Evolutionary conservation across 257 asterid genomes (phyloP).

Genomic region (Solanum medicagineum): DNA sequence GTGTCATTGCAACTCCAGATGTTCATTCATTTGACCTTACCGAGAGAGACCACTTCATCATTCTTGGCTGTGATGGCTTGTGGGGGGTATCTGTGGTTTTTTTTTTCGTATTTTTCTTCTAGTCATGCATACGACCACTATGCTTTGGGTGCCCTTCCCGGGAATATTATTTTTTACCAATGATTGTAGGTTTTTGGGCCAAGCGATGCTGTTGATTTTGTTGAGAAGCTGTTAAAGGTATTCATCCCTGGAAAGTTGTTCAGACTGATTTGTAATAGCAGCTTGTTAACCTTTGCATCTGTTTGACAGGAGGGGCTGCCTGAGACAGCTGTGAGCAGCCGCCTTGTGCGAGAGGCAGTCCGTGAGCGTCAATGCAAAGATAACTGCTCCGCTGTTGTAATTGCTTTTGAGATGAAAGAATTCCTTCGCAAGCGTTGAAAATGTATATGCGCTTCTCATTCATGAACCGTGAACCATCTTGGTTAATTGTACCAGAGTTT

Average conservation of each 20-base stretch:
- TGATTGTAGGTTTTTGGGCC: conserved; percentile 76
- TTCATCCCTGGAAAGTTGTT: neutral
- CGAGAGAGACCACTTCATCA: conserved; percentile 76
- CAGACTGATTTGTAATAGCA: neutral
- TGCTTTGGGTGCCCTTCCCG: neutral
- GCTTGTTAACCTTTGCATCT: neutral
- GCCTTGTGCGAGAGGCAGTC: conserved; percentile 75
- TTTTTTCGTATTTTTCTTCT: neutral
- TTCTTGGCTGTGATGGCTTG: conserved; percentile 97
- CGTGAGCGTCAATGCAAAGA: conserved; percentile 87
- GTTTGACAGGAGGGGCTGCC: conserved; percentile 52
- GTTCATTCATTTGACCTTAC: conserved; percentile 87
- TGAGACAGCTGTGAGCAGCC: conserved; percentile 53
- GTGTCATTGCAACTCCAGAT: conserved; percentile 82
- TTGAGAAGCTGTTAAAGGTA: conserved; percentile 73
- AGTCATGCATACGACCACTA: neutral
- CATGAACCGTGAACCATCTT: neutral
- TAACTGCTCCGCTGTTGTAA: conserved; percentile 73
- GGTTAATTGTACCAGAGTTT: neutral
- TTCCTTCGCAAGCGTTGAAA: neutral
- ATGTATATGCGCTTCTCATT: neutral
- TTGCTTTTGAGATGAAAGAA: conserved; percentile 19
- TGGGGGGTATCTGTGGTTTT: conserved; percentile 64
- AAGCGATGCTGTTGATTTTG: conserved; percentile 88
- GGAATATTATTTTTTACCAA: neutral